These are phyloP conservation scores for Dichomitus squalens DNA, from an alignment of 1,284 basidiomycete species.

Conservation along the genomic window DNA sequence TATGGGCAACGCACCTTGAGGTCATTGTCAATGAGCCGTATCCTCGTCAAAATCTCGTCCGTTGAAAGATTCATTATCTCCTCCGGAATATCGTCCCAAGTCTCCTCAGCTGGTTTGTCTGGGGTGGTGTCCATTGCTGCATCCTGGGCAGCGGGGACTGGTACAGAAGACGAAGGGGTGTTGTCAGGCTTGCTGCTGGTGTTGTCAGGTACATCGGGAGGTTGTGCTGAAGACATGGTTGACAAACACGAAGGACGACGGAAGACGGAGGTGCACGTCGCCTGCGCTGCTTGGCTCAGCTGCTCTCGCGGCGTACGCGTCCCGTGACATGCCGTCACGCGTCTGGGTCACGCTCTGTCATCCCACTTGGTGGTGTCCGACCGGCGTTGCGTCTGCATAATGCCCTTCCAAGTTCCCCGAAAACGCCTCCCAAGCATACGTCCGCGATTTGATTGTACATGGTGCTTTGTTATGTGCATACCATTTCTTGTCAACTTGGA, in stretches of 20 bases:
- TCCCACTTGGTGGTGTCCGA: no score
- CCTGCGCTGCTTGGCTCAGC: constrained; percentile 6
- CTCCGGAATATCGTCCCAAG: constrained; percentile 82
- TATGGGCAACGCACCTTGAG: constrained; percentile 67
- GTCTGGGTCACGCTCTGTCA: constrained; percentile 10
- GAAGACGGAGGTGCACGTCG: constrained; percentile 10
- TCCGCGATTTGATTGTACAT: no score
- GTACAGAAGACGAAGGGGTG: constrained; percentile 34
- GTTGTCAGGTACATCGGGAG: constrained; percentile 50
- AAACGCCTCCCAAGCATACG: no score
- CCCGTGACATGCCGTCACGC: constrained; percentile 18
- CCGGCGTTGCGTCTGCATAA: no score
- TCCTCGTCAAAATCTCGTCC: constrained; percentile 86
- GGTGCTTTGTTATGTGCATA: no score
- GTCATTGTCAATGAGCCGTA: constrained; percentile 92
- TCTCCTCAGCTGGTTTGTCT: constrained; percentile 71
- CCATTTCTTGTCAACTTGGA: no score
- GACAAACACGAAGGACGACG: constrained; percentile 5
- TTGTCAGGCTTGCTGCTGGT: constrained; percentile 56
- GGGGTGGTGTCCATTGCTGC: constrained; percentile 73
- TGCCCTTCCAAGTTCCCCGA: no score
- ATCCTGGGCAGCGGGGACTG: constrained; percentile 38
- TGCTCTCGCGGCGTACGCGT: constrained; percentile 21
- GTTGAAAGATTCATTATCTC: constrained; percentile 74
- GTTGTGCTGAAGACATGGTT: constrained; percentile 67